phyloP scores from a whole-genome alignment of 2,329 filamentous ascomycete species.

The Pseudocercospora vitis region DNA sequence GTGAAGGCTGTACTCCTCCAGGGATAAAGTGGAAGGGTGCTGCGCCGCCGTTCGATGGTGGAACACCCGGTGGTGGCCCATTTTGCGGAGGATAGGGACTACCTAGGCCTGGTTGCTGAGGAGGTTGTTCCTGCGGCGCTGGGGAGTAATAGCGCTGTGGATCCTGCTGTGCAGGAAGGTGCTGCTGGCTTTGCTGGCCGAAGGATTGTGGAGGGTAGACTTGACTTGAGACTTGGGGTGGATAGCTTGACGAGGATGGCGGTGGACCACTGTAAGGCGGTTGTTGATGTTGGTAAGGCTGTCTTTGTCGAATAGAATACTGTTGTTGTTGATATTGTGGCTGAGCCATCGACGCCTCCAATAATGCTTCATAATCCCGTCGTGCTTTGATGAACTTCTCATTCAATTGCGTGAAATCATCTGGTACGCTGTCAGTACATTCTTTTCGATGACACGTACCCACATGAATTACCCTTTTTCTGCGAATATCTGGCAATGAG shows the following conservation, averaged over 20 bases:
- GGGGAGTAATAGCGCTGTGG: constrained; percentile 43
- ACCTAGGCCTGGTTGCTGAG: constrained; percentile 33
- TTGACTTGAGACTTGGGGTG: constrained; percentile 33
- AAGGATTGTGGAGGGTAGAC: constrained; percentile 38
- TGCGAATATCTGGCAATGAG: constrained; percentile 98
- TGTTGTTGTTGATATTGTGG: constrained; percentile 59
- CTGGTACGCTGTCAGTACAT: constrained; percentile 47
- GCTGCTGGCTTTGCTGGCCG: constrained; percentile 29
- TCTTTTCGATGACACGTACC: no score
- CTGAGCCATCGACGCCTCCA: constrained; percentile 95
- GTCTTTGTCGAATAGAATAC: constrained; percentile 32
- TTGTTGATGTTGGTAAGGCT: constrained; percentile 32
- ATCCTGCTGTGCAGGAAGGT: constrained; percentile 37
- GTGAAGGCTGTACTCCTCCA: constrained; percentile 33
- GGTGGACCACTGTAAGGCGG: constrained; percentile 30
- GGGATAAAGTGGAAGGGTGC: constrained; percentile 42
- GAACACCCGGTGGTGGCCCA: constrained; percentile 23
- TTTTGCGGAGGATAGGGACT: constrained; percentile 31
- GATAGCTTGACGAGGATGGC: constrained; percentile 40
- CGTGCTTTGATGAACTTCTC: constrained; percentile 99
- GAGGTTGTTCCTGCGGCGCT: constrained; percentile 31
- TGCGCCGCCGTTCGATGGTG: constrained; percentile 24
- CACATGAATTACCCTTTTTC: constrained; percentile 98
- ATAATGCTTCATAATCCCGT: constrained; percentile 90
- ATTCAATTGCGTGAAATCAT: constrained; percentile 97